Evolutionary conservation across 2,329 filamentous ascomycete genomes (phyloP).

Genomic region (Phyllosticta ampelicida): DNA sequence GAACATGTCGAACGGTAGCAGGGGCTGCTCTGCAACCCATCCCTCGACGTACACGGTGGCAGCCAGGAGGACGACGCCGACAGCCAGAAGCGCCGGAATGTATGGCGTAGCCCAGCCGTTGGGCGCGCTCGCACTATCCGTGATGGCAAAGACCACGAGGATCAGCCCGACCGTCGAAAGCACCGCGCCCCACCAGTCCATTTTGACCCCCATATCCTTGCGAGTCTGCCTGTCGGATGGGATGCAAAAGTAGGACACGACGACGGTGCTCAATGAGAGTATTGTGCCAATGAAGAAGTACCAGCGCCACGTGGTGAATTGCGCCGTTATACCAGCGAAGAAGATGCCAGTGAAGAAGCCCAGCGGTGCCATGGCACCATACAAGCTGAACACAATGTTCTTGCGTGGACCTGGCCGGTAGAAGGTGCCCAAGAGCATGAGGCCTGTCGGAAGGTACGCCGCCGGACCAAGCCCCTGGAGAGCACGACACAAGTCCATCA

Average conservation of each 20-base stretch:
- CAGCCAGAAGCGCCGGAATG: constrained; percentile 49
- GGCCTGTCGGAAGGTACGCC: constrained; percentile 22
- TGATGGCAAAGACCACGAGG: constrained; percentile 61
- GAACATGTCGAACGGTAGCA: constrained; percentile 58
- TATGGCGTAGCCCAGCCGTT: constrained; percentile 58
- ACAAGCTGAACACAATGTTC: constrained; percentile 27
- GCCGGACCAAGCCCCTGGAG: constrained; percentile 27
- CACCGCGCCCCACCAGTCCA: constrained; percentile 58
- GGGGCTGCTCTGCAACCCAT: constrained; percentile 53
- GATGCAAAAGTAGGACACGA: constrained; percentile 38
- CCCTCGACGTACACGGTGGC: constrained; percentile 56
- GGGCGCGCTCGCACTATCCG: constrained; percentile 54
- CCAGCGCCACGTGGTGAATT: constrained; percentile 50
- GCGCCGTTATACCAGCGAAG: constrained; percentile 48
- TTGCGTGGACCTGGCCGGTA: constrained; percentile 27
- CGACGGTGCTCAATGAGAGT: constrained; percentile 36
- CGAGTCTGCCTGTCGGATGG: constrained; percentile 37
- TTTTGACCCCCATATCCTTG: constrained; percentile 34
- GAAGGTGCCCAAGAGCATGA: constrained; percentile 23
- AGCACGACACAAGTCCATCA: constrained; percentile 26
- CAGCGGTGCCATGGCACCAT: constrained; percentile 42
- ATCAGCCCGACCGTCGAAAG: constrained; percentile 55
- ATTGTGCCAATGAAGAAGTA: constrained; percentile 58
- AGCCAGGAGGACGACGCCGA: constrained; percentile 47
- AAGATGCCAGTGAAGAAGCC: constrained; percentile 55